Base-by-base conservation (phyloP, 2,329 filamentous ascomycete species). In the Aspergillus fumigatus region DNA sequence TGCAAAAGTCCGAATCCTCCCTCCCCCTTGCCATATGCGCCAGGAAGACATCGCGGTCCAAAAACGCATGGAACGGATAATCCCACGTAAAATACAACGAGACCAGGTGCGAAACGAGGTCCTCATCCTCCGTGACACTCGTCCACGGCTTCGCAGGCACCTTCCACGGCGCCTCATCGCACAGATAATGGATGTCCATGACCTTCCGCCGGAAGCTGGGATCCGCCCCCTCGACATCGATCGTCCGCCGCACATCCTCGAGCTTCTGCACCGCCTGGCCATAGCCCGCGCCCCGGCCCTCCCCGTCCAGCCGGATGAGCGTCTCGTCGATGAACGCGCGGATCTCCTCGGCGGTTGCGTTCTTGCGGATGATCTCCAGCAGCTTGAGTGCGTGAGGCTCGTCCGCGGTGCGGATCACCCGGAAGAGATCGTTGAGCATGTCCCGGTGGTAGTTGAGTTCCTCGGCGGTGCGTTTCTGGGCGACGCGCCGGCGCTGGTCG, bases 51-150 rank as follows among this genome's bases (percentile, higher is more conserved):
- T 95, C 90, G 38, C 85, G 81, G 67, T 88, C 90, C 68, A 96
- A 92, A 48, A 94, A 79, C 17, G 80, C 84, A 70, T 89, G 95
- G 73, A 92, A 95, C 26, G 90, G 87, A 71, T 96, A 96, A 72
- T 96, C 91, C 87, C 92, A 96, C 65, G 86, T 89, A 74, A 96
- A 96, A 75, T 96, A 96, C 85, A 96, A 88, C 68, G 91, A 91
- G 64, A 96, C 84, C 25, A 96, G 82, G 73, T 96, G 91, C 8
- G 86, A 83, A 59, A 96, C 84, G 45, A 95, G 80, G 52, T 88
- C 82, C 7, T 83, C 79, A 69, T 96, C 89, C 48, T 83, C 80
- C 1, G 89, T 95, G 43, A 95, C 89, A 11, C 79, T 83, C 0
- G 92, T 94, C 92, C 92, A 97, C 8, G 92, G 72, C 51, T 60